Evolutionary conservation across 805 yeast genomes (phyloP).

Genomic region (Ogataea degrootiae): DNA sequence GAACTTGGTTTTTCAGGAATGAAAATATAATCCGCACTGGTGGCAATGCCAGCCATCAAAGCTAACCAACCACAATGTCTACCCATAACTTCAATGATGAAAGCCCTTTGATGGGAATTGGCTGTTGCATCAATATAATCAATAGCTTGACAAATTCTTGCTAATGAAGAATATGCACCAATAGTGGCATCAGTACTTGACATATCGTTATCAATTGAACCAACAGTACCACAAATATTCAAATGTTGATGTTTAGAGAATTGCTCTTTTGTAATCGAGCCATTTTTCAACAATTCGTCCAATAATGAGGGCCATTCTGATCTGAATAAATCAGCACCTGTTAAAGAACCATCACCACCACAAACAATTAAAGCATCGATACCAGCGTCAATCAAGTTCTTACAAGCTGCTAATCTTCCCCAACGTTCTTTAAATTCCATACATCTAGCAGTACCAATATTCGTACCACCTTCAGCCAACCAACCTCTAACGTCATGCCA

Average conservation of each 20-base stretch:
- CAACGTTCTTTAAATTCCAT: slow-evolving; percentile 59
- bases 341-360: slow-evolving; percentile 81
- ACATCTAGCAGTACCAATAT: slow-evolving; percentile 76
- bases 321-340: slow-evolving; percentile 77
- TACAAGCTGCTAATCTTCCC: slow-evolving; percentile 61
- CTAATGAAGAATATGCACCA: slow-evolving; percentile 76
- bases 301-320: slow-evolving; percentile 73
- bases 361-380: slow-evolving; percentile 76
- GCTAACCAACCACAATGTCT: slow-evolving; percentile 90
- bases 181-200: slow-evolving; percentile 79
- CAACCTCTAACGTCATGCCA: slow-evolving; percentile 76
- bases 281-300: slow-evolving; percentile 45
- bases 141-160: slow-evolving; percentile 66
- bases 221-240: slow-evolving; percentile 71
- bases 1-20: slow-evolving; percentile 77
- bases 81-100: slow-evolving; percentile 85
- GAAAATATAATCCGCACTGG: slow-evolving; percentile 76
- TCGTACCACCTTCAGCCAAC: slow-evolving; percentile 69
- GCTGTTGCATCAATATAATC: slow-evolving; percentile 86
- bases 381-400: slow-evolving; percentile 63
- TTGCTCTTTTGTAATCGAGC: slow-evolving; percentile 43
- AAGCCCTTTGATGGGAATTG: slow-evolving; percentile 75
- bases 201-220: slow-evolving; percentile 85
- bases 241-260: slow-evolving; percentile 47
- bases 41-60: slow-evolving; percentile 72